Evolutionary conservation across 768 basidiomycete genomes (phyloP).

Genomic region (Russula lepida): DNA sequence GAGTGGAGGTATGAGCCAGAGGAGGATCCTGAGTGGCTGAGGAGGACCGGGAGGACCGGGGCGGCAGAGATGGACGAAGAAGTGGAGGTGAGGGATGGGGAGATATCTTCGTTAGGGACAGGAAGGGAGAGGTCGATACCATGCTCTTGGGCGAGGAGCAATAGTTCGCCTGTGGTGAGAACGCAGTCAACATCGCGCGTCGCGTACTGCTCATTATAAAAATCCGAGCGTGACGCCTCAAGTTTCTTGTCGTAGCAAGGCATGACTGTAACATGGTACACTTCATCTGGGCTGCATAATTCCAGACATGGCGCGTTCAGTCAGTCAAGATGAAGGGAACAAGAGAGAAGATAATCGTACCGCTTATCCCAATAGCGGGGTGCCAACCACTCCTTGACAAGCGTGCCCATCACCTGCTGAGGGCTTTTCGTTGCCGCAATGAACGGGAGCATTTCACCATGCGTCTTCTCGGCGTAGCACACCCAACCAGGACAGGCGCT

Average conservation of each 20-base stretch:
- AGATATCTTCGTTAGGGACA: slow-evolving; percentile 41
- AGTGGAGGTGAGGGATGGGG: background rate
- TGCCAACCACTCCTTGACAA: slow-evolving; percentile 87
- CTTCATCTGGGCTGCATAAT: slow-evolving; percentile 58
- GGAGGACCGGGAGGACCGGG: slow-evolving; percentile 53
- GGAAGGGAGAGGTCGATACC: slow-evolving; percentile 63
- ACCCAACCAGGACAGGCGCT: slow-evolving; percentile 99
- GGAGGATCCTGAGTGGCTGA: slow-evolving; percentile 73
- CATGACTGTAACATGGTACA: slow-evolving; percentile 98
- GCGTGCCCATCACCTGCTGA: slow-evolving; percentile 87
- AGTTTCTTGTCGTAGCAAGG: slow-evolving; percentile 99
- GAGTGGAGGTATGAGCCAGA: slow-evolving; percentile 91
- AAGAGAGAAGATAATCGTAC: slow-evolving; percentile 38
- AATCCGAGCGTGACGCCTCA: slow-evolving; percentile 92
- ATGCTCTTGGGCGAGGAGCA: slow-evolving; percentile 74
- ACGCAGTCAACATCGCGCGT: slow-evolving; percentile 97
- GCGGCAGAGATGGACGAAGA: background rate
- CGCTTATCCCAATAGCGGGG: slow-evolving; percentile 46
- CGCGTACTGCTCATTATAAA: slow-evolving; percentile 71
- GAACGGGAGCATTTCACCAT: slow-evolving; percentile 87
- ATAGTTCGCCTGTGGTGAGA: slow-evolving; percentile 91
- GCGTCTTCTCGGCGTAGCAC: slow-evolving; percentile 98
- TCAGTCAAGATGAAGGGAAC: background rate
- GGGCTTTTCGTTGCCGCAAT: slow-evolving; percentile 85
- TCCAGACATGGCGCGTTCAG: background rate